Base-by-base conservation (phyloP, 345 rosid species). In the Capsella bursapastoris region DNA sequence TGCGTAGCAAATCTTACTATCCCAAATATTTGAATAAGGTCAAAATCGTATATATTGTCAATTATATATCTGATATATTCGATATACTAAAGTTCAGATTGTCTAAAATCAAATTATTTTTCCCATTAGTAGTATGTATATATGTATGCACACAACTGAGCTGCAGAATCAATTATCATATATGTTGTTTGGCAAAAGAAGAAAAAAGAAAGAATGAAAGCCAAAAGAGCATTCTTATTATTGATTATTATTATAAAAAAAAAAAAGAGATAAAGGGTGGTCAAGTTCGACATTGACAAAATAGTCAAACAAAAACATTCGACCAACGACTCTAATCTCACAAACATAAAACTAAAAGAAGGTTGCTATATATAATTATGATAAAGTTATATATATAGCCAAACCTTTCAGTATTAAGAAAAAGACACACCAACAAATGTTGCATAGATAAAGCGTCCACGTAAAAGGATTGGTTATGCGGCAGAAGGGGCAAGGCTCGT, bases 401-500 rank as follows among this genome's bases (percentile, higher is more conserved):
- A 32, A 47, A 48, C 49, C 14, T 47, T 8, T 58, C 25, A 22
- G 25, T 6, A 32, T 57, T 31, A 1, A 47, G 32, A 43, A 7
- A 43, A 4, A 45, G 18, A 49, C 0, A 8, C 7, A 47, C 6
- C 6, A 31, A 16, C 31, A 7, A 16, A 12, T 0, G 7, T 7
- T 22, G 40, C 11, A 57, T 31, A 8, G 18, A 31, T 22, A 69
- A 10, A 57, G 13, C 5, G 5, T 29, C 64, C 62, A 9, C 52
- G 5, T 16, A 43, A 63, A 38, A 6, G 2, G 40, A 56, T 25
- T 12, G 56, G 40, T 68, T 68, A 74, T 58, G 79, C 79, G 0
- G 75, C 70, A 11, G 79, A 76, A 0, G 80, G 80, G 4, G 76
- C 76, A 6, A 70, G 51, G 25, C 29, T 53, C 11, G 22, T 11